Evolutionary conservation across 345 rosid genomes (phyloP), one percentile per base, ranked within the genome.

Genomic region (Lumnitzera racemosa): DNA sequence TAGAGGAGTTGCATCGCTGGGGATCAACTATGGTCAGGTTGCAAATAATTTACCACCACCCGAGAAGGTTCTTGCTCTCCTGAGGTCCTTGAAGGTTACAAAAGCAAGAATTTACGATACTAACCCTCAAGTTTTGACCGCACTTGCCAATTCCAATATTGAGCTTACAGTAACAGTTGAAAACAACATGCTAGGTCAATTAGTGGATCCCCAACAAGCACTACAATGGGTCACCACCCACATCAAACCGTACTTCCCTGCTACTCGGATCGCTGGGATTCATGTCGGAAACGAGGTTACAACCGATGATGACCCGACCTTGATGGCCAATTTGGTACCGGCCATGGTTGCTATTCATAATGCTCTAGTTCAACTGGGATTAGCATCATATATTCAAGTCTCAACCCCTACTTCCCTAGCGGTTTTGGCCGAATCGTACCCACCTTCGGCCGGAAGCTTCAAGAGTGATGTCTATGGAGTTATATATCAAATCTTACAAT

Each of bases 1-100:
- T 12, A 50, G 12, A 53, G 59, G 64, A 69, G 94, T 84, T 4
- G 55, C 59, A 5, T 82, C 84, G 31, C 70, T 90, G 47, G 99
- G 97, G 55, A 88, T 94, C 75, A 94, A 90, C 56, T 94, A 94
- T 24, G 99, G 99, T 12, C 99, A 94, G 79, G 73, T 94, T 25
- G 99, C 70, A 10, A 74, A 86, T 75, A 83, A 90, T 74, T 70
- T 94, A 70, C 97, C 85, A 11, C 67, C 84, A 9, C 95, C 99
- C 0, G 80, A 83, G 47, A 76, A 65, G 59, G 99, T 90, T 51
- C 69, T 84, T 17, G 81, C 73, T 53, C 95, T 94, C 61, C 49
- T 94, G 54, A 72, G 77, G 57, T 74, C 97, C 51, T 67, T 88
- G 12, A 80, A 74, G 74, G 46, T 90, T 61, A 83, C 78, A 15